Evolutionary conservation across 2,329 filamentous ascomycete genomes (phyloP).

Genomic region (Cryphonectria carpinicola): DNA sequence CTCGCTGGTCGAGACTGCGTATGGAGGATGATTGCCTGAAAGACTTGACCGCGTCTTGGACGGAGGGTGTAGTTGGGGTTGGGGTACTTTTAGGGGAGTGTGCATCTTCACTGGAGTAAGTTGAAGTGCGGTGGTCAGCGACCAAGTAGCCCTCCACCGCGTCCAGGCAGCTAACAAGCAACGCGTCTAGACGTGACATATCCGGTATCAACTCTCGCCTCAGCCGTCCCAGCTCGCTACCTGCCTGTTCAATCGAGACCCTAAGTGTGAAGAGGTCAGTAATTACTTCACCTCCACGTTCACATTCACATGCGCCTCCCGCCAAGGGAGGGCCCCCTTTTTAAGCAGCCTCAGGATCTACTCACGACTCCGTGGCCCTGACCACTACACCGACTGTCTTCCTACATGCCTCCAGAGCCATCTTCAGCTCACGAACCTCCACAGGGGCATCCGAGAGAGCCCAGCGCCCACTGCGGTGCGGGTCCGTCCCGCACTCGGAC

Average conservation of each 20-base stretch:
- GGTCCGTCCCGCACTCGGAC: slow-evolving; percentile 20
- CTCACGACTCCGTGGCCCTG: slow-evolving; percentile 24
- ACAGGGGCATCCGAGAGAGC: slow-evolving; percentile 19
- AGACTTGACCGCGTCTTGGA: slow-evolving; percentile 17
- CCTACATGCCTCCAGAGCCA: slow-evolving; percentile 20
- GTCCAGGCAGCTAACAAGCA: slow-evolving; percentile 22
- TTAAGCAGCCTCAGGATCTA: not conserved
- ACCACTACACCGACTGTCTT: slow-evolving; percentile 21
- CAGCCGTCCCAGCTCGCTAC: slow-evolving; percentile 17
- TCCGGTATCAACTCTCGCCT: slow-evolving; percentile 12
- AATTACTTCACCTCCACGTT: not conserved
- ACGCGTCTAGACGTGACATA: slow-evolving; percentile 9
- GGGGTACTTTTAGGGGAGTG: not conserved
- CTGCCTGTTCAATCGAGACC: not conserved
- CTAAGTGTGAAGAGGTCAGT: slow-evolving; percentile 11
- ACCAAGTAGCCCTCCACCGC: slow-evolving; percentile 19
- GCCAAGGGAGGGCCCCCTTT: too few relatives aligned
- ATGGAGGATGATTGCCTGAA: slow-evolving; percentile 15
- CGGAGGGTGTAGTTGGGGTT: slow-evolving; percentile 16
- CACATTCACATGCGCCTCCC: not conserved
- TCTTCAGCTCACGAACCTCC: slow-evolving; percentile 18
- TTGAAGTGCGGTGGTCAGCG: not conserved
- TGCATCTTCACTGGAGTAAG: not conserved
- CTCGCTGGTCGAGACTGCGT: not conserved
- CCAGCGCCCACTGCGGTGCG: slow-evolving; percentile 24